Percentiles rank a stretch among this genome's conserved stretches.
Conservation (phyloP, 371 early-diverging fungal genomes). For the Basidiobolus meristosporus region DNA sequence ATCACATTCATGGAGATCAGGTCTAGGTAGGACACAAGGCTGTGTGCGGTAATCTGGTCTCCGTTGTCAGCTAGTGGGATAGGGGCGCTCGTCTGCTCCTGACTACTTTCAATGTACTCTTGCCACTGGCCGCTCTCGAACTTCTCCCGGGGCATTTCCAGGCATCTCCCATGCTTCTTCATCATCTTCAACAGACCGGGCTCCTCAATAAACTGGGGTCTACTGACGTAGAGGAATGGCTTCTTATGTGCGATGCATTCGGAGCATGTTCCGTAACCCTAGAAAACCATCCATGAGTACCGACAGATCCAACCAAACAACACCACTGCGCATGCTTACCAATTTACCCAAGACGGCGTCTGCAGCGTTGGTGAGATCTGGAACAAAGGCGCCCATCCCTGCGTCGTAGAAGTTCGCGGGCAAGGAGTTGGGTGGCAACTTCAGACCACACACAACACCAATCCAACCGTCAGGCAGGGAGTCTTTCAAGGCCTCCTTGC, state of each 20-base stretch:
- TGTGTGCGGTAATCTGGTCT: too few relatives aligned
- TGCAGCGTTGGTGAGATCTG: slow-evolving; percentile 50
- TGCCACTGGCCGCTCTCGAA: slow-evolving; percentile 42
- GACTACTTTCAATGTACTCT: too few relatives aligned
- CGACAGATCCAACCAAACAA: not conserved
- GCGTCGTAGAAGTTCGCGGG: slow-evolving; percentile 33
- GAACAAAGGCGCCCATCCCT: slow-evolving; percentile 43
- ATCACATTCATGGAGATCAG: too few relatives aligned
- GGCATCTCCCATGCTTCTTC: slow-evolving; percentile 35
- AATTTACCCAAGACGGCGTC: slow-evolving; percentile 60
- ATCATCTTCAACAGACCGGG: slow-evolving; percentile 41
- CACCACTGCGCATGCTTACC: slow-evolving; percentile 8
- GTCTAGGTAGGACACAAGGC: too few relatives aligned
- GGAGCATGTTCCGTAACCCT: slow-evolving; percentile 66
- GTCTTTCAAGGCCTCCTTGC: slow-evolving; percentile 22
- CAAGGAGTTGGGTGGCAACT: slow-evolving; percentile 17
- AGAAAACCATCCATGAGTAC: not conserved
- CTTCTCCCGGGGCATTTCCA: slow-evolving; percentile 32
- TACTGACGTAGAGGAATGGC: slow-evolving; percentile 54
- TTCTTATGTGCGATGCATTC: slow-evolving; percentile 53
- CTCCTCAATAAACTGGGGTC: slow-evolving; percentile 67
- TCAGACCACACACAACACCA: slow-evolving; percentile 46
- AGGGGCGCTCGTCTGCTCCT: too few relatives aligned
- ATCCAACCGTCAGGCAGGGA: slow-evolving; percentile 57
- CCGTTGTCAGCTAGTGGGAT: too few relatives aligned